Evolutionary conservation across 441 rosid genomes (phyloP).

Genomic region (Erodium texanum): DNA sequence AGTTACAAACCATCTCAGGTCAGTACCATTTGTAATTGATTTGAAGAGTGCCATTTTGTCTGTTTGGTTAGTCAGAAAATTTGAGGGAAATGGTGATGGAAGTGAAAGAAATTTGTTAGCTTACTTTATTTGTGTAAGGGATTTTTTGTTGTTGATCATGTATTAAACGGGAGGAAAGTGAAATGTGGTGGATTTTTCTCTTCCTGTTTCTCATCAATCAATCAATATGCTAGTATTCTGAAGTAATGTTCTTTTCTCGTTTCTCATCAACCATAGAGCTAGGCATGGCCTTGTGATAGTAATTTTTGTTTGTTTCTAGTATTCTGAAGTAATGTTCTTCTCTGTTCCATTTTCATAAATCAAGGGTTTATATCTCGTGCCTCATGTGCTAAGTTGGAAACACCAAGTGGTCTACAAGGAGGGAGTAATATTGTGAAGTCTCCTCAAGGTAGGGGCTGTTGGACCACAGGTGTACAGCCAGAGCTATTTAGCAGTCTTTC

Average conservation of each 20-base stretch:
- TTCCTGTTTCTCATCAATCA: neutral
- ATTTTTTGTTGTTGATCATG: neutral
- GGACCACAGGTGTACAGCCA: neutral
- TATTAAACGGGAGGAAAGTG: neutral
- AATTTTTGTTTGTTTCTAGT: neutral
- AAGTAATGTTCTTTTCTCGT: neutral
- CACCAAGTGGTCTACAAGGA: neutral
- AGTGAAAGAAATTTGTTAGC: neutral
- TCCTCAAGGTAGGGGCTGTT: neutral
- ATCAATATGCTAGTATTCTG: neutral
- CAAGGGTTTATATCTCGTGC: constrained; percentile 1
- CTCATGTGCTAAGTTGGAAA: neutral
- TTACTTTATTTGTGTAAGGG: neutral
- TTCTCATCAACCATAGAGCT: neutral
- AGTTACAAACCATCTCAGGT: constrained; percentile 1
- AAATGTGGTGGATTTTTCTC: neutral
- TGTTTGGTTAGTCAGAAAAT: neutral
- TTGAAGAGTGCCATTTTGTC: neutral
- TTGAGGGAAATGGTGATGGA: neutral
- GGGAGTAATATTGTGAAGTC: neutral
- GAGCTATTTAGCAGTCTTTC: constrained; percentile 1
- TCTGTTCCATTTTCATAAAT: constrained; percentile 1
- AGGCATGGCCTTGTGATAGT: neutral
- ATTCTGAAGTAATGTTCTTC: neutral
- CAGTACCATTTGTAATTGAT: neutral